A percentile compares a stretch with the other conserved stretches of the same genome.
Conservation (phyloP, 257 asterid species). For the Sherardia arvensis region DNA sequence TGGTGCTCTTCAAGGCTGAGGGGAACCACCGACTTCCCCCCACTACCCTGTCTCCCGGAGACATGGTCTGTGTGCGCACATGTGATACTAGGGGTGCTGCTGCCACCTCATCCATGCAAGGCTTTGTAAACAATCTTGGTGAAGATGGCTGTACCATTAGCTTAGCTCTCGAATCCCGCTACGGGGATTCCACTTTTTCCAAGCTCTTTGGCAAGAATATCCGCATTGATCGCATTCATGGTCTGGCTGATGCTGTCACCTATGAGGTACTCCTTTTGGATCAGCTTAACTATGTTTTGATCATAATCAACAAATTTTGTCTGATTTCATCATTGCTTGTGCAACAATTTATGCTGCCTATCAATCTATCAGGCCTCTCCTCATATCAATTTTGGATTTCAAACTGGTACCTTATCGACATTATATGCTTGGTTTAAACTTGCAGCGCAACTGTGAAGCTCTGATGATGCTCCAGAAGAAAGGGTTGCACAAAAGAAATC, state of each 20-base stretch:
- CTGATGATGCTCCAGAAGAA: conserved; percentile 95
- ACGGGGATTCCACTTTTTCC: conserved; percentile 85
- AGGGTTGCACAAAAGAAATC: conserved; percentile 77
- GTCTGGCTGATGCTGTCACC: conserved; percentile 89
- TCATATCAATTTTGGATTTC: neutral
- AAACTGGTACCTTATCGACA: neutral
- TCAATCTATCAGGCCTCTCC: neutral
- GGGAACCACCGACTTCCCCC: conserved; percentile 92
- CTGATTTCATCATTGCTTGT: neutral
- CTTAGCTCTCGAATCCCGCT: conserved; percentile 91
- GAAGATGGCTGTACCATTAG: conserved; percentile 89
- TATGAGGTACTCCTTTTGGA: conserved; percentile 91
- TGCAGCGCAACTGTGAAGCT: conserved; percentile 98
- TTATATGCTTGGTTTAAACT: conserved; percentile 1
- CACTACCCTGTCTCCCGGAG: conserved; percentile 91
- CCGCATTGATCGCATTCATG: conserved; percentile 89
- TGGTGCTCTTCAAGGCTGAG: conserved; percentile 80
- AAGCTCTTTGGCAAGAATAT: conserved; percentile 82
- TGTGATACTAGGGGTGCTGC: conserved; percentile 92
- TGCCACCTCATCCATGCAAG: conserved; percentile 87
- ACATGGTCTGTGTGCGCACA: conserved; percentile 92
- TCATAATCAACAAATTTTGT: too few relatives aligned
- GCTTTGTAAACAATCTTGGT: conserved; percentile 80
- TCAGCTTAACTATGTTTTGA: too few relatives aligned
- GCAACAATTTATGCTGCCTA: neutral